These are phyloP conservation scores for Coprinopsis marcescibilis DNA, from an alignment of 768 basidiomycete species.

Conservation along the genomic window DNA sequence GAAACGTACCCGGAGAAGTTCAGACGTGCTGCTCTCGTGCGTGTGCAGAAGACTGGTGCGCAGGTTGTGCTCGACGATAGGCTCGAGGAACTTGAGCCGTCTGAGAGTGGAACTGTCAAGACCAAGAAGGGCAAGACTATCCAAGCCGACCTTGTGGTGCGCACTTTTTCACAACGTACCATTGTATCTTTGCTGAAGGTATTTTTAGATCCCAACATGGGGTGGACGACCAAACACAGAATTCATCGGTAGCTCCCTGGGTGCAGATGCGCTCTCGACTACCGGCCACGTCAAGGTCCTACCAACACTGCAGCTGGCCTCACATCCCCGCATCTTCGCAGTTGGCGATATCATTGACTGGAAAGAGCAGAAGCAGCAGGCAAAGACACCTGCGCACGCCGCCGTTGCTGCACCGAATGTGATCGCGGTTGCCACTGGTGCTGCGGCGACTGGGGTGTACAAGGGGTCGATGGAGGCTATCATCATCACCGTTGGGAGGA, in stretches of 20 bases:
- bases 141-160: slow-evolving; percentile 48
- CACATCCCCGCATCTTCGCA: slow-evolving; percentile 18
- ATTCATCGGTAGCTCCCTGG: slow-evolving; percentile 37
- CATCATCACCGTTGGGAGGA: slow-evolving; percentile 18
- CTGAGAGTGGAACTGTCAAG: slow-evolving; percentile 26
- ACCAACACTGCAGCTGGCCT: slow-evolving; percentile 28
- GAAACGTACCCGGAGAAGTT: slow-evolving; percentile 43
- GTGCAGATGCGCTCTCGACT: slow-evolving; percentile 23
- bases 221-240: slow-evolving; percentile 40
- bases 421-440: slow-evolving; percentile 13
- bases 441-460: slow-evolving; percentile 9
- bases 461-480: slow-evolving; percentile 11
- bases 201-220: slow-evolving; percentile 22
- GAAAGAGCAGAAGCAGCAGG: slow-evolving; percentile 17
- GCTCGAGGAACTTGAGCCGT: slow-evolving; percentile 34
- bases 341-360: slow-evolving; percentile 20
- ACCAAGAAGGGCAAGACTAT: slow-evolving; percentile 42
- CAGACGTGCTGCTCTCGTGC: slow-evolving; percentile 35
- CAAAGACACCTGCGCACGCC: slow-evolving; percentile 16
- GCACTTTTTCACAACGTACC: slow-evolving; percentile 14
- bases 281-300: slow-evolving; percentile 39
- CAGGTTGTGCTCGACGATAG: slow-evolving; percentile 44
- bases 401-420: slow-evolving; percentile 13
- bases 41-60: slow-evolving; percentile 34
- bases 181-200: neutral